These are phyloP conservation scores for Tricladium varicosporioides DNA, from an alignment of 2,329 filamentous ascomycete species.

Conservation along the genomic window DNA sequence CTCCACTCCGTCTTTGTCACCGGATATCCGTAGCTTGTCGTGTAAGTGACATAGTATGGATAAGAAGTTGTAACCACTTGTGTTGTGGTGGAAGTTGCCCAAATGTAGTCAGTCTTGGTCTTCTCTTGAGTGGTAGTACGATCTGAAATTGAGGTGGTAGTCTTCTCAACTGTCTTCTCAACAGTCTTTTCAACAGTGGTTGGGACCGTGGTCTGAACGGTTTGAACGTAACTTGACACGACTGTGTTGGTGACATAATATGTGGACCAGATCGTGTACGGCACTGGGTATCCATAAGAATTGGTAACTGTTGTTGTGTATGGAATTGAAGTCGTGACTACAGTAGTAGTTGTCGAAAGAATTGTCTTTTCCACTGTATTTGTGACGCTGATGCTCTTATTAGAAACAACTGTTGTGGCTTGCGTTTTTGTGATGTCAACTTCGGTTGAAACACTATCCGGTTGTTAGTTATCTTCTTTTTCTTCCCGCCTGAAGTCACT, in stretches of 20 bases:
- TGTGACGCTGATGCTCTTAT: background rate
- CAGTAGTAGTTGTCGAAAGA: background rate
- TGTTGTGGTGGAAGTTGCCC: slow-evolving; percentile 1
- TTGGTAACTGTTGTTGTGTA: background rate
- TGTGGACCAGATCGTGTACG: background rate
- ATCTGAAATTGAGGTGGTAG: background rate
- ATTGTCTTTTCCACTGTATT: background rate
- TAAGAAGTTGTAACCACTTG: slow-evolving; percentile 1
- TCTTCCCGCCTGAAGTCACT: background rate
- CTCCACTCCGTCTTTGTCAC: slow-evolving; percentile 19
- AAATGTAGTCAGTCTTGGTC: background rate
- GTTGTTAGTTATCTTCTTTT: background rate
- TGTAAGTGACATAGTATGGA: slow-evolving; percentile 18
- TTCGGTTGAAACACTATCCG: background rate
- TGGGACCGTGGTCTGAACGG: background rate
- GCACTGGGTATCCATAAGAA: background rate
- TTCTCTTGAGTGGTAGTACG: background rate
- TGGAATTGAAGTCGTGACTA: slow-evolving; percentile 13
- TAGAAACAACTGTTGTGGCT: too few species aligned
- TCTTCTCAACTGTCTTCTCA: background rate
- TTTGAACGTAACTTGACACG: background rate
- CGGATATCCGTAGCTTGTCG: slow-evolving; percentile 19
- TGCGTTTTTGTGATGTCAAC: background rate
- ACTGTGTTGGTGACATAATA: background rate
- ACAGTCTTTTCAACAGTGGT: background rate